A percentile compares a stretch with the other conserved stretches of the same genome.
Evolutionary conservation across 2,329 filamentous ascomycete species (phyloP).

Genomic region (Coleophoma cylindrospora): DNA sequence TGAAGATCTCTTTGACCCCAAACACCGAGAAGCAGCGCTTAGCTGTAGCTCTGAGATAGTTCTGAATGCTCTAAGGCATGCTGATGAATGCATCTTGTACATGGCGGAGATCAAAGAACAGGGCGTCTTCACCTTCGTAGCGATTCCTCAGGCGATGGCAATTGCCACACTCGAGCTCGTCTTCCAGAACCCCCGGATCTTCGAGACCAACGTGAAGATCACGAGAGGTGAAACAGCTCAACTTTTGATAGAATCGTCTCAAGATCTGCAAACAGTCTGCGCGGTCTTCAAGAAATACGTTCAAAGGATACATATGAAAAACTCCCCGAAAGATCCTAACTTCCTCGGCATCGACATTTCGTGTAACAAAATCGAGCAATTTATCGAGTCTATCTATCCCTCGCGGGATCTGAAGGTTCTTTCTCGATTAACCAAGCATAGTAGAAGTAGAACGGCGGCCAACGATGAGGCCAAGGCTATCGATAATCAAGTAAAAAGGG

Average conservation of each 20-base stretch:
- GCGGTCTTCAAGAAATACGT: conserved; percentile 76
- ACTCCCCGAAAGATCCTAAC: conserved; percentile 87
- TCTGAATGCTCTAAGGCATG: too few species aligned
- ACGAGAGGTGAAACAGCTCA: conserved; percentile 90
- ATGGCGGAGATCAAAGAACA: too few species aligned
- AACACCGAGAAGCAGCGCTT: too few species aligned
- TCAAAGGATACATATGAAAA: conserved; percentile 85
- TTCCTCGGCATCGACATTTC: conserved; percentile 88
- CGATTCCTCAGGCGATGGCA: too few species aligned
- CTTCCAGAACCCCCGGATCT: conserved; percentile 46
- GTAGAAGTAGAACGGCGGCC: conserved; percentile 1
- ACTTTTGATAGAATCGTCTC: conserved; percentile 88
- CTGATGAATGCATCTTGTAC: too few species aligned
- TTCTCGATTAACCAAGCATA: conserved; percentile 26
- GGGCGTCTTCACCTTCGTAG: too few species aligned
- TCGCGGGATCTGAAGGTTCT: conserved; percentile 66
- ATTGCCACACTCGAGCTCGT: too few species aligned
- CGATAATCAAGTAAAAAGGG: conserved; percentile 51
- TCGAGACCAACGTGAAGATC: conserved; percentile 89
- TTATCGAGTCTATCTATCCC: conserved; percentile 91
- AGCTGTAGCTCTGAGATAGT: too few species aligned
- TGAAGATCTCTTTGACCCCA: too few species aligned
- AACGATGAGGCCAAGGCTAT: conserved; percentile 37
- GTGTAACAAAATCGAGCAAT: conserved; percentile 81
- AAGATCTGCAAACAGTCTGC: conserved; percentile 78